Base-by-base conservation (phyloP, 2,329 filamentous ascomycete genomes). In the Plenodomus biglobosus region DNA sequence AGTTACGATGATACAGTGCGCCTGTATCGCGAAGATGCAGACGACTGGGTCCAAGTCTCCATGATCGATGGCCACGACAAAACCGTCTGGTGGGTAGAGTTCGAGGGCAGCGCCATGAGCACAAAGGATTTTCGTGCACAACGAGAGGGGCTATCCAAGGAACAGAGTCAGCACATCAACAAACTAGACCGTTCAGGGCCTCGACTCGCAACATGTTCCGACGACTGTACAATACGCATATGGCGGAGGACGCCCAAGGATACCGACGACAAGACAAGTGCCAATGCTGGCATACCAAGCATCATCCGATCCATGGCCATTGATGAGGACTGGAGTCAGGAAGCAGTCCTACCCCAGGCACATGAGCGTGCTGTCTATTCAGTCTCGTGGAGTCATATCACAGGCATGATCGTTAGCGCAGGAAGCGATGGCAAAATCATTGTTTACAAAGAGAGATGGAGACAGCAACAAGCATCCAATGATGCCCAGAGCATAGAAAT, bases 1-100 rank as follows among this genome's bases (percentile, higher is more conserved):
- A 95, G 90, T 69, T 99, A 99, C 71, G 94, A 99, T 66, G 88
- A 97, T 68, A 94, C 88, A 4, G 86, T 96, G 24, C 77, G 92
- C 49, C 75, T 97, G 49, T 97, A 92, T 85, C 83, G 88, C 39
- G 92, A 96, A 75, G 92, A 96, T 71, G 80, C 83, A 30, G 92
- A 96, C 65, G 92, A 97, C 69, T 99, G 94, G 94, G 87, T 87
- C 10, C 95, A 92, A 66, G 88, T 96, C 21, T 83, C 87, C 8
- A 83, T 91, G 38, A 77, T 97, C 20, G 83, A 87, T 59, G 91
- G 88, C 1, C 92, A 97, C 68, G 76, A 75, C 21, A 88, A 87
- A 2, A 99, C 94, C 2, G 92, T 97, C 10, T 99, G 94, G 94
- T 88, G 85, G 57, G 69, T 96, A 13, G 85, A 92, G 45, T 86